phyloP scores from a whole-genome alignment of 2,329 filamentous ascomycete species.

The Pezicula neosporulosa region DNA sequence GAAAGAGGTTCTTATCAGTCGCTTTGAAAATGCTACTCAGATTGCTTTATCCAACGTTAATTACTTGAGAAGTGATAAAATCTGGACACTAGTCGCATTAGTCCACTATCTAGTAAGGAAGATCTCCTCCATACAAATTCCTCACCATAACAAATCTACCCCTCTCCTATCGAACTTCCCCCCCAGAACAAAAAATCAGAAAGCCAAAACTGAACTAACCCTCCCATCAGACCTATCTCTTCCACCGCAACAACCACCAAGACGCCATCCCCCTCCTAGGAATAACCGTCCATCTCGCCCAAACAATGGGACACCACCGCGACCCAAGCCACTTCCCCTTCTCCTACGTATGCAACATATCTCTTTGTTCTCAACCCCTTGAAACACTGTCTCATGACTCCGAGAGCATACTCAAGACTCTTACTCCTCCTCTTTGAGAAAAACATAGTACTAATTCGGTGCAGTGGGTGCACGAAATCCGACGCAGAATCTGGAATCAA shows the following conservation, averaged over 20 bases:
- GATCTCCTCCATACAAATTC: too few species aligned
- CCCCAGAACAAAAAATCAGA: too few species aligned
- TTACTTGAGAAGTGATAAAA: constrained; percentile 14
- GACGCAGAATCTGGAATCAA: constrained; percentile 14
- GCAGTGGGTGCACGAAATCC: constrained; percentile 18
- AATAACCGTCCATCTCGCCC: constrained; percentile 61
- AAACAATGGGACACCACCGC: constrained; percentile 62
- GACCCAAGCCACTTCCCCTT: constrained; percentile 36
- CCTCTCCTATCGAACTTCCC: too few species aligned
- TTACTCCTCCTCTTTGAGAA: too few species aligned
- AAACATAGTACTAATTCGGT: too few species aligned
- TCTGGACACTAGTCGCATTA: constrained; percentile 9
- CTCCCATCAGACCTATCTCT: constrained; percentile 13
- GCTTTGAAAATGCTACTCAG: constrained; percentile 9
- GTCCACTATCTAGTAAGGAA: constrained; percentile 15
- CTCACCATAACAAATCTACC: too few species aligned
- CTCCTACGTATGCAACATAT: too few species aligned
- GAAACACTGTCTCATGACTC: too few species aligned
- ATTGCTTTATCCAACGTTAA: constrained; percentile 12
- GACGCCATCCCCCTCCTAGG: constrained; percentile 59
- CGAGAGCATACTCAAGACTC: too few species aligned
- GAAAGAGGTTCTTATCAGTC: constrained; percentile 8
- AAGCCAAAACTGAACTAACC: too few species aligned
- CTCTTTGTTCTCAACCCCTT: too few species aligned
- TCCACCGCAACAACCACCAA: constrained; percentile 47